A percentile compares a stretch with the other conserved stretches of the same genome.
Conservation (phyloP, 768 basidiomycete species). For the Candolleomyces efflorescens region DNA sequence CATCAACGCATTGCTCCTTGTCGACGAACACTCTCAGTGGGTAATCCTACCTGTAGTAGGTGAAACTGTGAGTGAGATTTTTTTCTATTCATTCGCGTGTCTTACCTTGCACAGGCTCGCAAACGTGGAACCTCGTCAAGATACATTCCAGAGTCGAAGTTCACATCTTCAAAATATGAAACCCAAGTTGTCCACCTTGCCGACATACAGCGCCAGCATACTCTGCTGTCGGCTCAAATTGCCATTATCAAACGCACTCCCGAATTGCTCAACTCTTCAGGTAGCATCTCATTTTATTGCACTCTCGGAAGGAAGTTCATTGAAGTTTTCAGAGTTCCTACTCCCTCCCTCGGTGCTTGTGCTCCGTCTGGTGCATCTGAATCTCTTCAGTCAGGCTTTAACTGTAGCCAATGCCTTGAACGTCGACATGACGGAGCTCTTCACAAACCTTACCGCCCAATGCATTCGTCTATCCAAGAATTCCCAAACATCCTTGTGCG, state of each 20-base stretch:
- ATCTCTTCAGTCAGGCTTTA: slow-evolving; percentile 78
- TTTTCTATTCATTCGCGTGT: slow-evolving; percentile 8
- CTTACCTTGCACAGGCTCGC: slow-evolving; percentile 39
- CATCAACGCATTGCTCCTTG: slow-evolving; percentile 82
- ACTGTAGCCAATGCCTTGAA: slow-evolving; percentile 67
- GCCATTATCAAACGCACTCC: slow-evolving; percentile 70
- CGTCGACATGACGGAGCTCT: slow-evolving; percentile 86
- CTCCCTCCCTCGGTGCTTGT: slow-evolving; percentile 64
- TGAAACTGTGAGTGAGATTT: slow-evolving; percentile 42
- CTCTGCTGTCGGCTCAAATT: slow-evolving; percentile 72
- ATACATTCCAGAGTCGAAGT: slow-evolving; percentile 75
- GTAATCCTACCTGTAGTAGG: slow-evolving; percentile 59
- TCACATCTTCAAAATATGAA: slow-evolving; percentile 56
- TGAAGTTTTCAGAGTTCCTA: slow-evolving; percentile 39
- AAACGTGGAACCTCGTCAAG: slow-evolving; percentile 72
- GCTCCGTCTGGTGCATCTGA: slow-evolving; percentile 71
- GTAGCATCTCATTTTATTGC: slow-evolving; percentile 32
- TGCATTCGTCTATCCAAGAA: slow-evolving; percentile 73
- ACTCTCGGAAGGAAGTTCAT: slow-evolving; percentile 12
- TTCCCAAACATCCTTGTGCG: slow-evolving; percentile 57
- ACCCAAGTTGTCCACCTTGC: slow-evolving; percentile 75
- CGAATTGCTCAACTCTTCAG: slow-evolving; percentile 53
- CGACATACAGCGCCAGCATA: slow-evolving; percentile 78
- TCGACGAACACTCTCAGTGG: slow-evolving; percentile 82
- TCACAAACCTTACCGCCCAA: slow-evolving; percentile 69